These are phyloP conservation scores for Nitzschia putrida DNA, from an alignment of 108 stramenopile species.

Conservation along the genomic window DNA sequence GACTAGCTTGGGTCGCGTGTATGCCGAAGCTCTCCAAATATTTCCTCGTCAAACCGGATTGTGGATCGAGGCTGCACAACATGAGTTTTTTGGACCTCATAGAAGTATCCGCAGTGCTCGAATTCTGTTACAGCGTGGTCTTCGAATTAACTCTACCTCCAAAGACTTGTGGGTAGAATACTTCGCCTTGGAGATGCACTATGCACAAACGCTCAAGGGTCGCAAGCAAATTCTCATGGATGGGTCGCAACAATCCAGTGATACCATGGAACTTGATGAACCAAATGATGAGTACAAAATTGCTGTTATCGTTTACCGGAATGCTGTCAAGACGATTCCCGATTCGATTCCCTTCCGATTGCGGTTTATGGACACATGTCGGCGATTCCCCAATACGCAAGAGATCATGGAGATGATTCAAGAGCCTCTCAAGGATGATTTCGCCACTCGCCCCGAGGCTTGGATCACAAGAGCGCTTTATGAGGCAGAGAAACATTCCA, in stretches of 20 bases:
- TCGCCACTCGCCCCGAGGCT: slow-evolving; percentile 64
- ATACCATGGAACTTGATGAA: slow-evolving; percentile 17
- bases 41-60: slow-evolving; percentile 76
- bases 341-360: slow-evolving; percentile 63
- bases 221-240: slow-evolving; percentile 56
- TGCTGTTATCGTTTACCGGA: slow-evolving; percentile 64
- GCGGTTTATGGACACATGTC: slow-evolving; percentile 70
- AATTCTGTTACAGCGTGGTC: slow-evolving; percentile 78
- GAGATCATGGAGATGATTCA: slow-evolving; percentile 56
- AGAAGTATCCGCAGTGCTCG: slow-evolving; percentile 73
- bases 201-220: slow-evolving; percentile 72
- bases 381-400: slow-evolving; percentile 66
- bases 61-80: slow-evolving; percentile 85
- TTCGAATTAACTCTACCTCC: slow-evolving; percentile 64
- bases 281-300: slow-evolving; percentile 34
- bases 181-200: slow-evolving; percentile 83
- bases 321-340: slow-evolving; percentile 75
- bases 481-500: slow-evolving; percentile 18
- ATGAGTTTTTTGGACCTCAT: slow-evolving; percentile 80
- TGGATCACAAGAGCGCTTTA: slow-evolving; percentile 77
- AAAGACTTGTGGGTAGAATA: slow-evolving; percentile 83
- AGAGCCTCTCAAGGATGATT: slow-evolving; percentile 55
- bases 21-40: slow-evolving; percentile 78
- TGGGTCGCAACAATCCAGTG: slow-evolving; percentile 6
- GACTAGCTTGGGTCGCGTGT: slow-evolving; percentile 54